These are phyloP conservation scores for Buddleja alternifolia DNA, from an alignment of 257 asterid species.

Conservation along the genomic window DNA sequence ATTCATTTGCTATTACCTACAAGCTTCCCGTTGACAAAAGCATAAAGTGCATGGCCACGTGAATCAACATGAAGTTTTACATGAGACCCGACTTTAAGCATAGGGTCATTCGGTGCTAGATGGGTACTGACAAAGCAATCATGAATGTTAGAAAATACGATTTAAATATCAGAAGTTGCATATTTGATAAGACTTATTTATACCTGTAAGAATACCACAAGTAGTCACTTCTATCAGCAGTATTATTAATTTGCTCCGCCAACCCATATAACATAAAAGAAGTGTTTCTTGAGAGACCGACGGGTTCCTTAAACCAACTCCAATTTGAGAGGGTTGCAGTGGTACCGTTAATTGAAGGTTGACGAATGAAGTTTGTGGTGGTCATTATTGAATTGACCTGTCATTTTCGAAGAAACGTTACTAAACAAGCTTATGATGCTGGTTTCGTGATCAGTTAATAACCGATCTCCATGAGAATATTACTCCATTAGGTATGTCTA, in stretches of 20 bases:
- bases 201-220: slow-evolving; percentile 84
- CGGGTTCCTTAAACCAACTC: slow-evolving; percentile 74
- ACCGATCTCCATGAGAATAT: too few relatives aligned
- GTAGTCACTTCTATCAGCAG: slow-evolving; percentile 71
- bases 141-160: background rate
- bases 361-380: slow-evolving; percentile 44
- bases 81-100: slow-evolving; percentile 50
- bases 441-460: too few relatives aligned
- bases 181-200: background rate
- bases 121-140: slow-evolving; percentile 39
- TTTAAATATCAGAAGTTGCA: too few relatives aligned
- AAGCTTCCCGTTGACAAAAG: slow-evolving; percentile 59
- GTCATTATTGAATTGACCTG: slow-evolving; percentile 60
- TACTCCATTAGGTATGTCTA: too few relatives aligned
- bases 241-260: slow-evolving; percentile 66
- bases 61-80: slow-evolving; percentile 57
- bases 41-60: slow-evolving; percentile 66
- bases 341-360: slow-evolving; percentile 37
- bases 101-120: slow-evolving; percentile 40
- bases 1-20: too few relatives aligned
- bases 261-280: slow-evolving; percentile 53
- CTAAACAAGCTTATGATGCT: background rate
- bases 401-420: slow-evolving; percentile 14
- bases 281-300: slow-evolving; percentile 57
- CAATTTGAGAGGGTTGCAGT: slow-evolving; percentile 43